phyloP scores from a whole-genome alignment of 768 basidiomycete species.

The Pholiota conissans region DNA sequence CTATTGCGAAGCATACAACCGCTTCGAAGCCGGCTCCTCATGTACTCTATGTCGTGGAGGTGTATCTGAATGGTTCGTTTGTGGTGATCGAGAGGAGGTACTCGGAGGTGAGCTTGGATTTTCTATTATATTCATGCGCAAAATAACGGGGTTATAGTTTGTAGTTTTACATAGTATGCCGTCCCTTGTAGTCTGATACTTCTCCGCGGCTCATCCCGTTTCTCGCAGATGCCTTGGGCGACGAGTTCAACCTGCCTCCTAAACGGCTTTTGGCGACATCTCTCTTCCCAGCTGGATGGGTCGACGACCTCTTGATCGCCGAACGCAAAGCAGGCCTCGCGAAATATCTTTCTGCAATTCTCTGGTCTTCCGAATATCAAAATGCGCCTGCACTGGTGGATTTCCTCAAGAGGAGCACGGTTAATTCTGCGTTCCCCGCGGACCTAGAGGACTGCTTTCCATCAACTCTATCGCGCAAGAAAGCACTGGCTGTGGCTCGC shows the following conservation, averaged over 20 bases:
- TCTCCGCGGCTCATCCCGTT: not conserved
- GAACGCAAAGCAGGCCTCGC: slow-evolving; percentile 47
- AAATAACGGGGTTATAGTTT: slow-evolving; percentile 14
- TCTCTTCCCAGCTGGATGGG: slow-evolving; percentile 48
- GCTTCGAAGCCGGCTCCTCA: slow-evolving; percentile 41
- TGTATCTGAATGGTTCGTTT: slow-evolving; percentile 27
- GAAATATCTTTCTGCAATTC: slow-evolving; percentile 37
- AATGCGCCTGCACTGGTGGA: slow-evolving; percentile 28
- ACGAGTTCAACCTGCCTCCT: slow-evolving; percentile 40
- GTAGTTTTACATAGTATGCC: slow-evolving; percentile 31
- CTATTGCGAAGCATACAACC: slow-evolving; percentile 43
- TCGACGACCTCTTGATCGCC: slow-evolving; percentile 46
- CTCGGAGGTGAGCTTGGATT: slow-evolving; percentile 35
- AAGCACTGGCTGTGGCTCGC: slow-evolving; percentile 12
- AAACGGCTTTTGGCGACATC: slow-evolving; percentile 43
- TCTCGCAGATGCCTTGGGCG: slow-evolving; percentile 28
- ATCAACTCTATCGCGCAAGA: slow-evolving; percentile 41
- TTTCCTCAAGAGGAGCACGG: slow-evolving; percentile 30
- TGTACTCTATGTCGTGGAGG: slow-evolving; percentile 41
- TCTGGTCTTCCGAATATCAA: slow-evolving; percentile 31
- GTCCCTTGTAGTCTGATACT: not conserved
- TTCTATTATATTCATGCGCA: not conserved
- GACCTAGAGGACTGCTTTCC: slow-evolving; percentile 46
- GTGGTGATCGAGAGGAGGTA: slow-evolving; percentile 32
- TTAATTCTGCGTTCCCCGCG: slow-evolving; percentile 18